These are phyloP conservation scores for Saccharomyces hybrid DNA, from an alignment of 1,139 yeast species.

Conservation along the genomic window DNA sequence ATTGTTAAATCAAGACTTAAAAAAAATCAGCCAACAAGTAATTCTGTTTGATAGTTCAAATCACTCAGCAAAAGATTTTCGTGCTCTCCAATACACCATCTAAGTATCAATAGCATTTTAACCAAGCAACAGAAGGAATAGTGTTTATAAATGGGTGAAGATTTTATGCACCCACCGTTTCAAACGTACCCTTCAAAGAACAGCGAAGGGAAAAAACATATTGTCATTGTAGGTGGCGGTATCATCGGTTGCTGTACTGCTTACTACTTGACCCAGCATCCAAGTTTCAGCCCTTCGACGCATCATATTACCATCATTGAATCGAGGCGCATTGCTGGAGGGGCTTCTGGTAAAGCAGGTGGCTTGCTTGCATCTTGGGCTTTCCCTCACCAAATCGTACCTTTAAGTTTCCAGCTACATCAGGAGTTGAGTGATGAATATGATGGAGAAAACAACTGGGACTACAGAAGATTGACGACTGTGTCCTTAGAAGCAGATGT, in stretches of 20 bases:
- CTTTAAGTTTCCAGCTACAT: conserved; percentile 78
- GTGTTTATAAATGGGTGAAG: neutral
- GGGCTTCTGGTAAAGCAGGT: conserved; percentile 97
- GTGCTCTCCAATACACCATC: neutral
- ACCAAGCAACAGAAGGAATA: neutral
- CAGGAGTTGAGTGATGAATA: conserved; percentile 72
- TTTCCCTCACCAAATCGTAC: conserved; percentile 90
- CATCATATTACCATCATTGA: conserved; percentile 85
- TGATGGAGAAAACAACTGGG: conserved; percentile 85
- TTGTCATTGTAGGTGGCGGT: conserved; percentile 85
- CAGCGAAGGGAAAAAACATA: conserved; percentile 57
- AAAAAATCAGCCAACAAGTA: neutral
- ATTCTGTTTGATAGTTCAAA: neutral
- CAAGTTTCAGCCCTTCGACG: conserved; percentile 60
- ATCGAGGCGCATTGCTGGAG: conserved; percentile 90
- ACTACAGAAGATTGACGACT: conserved; percentile 81
- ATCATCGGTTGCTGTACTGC: conserved; percentile 95
- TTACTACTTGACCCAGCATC: conserved; percentile 77
- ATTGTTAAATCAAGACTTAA: neutral
- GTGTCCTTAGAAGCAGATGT: conserved; percentile 83
- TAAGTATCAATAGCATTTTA: neutral
- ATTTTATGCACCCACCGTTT: neutral
- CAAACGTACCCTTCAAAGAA: conserved; percentile 47
- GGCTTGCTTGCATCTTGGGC: conserved; percentile 94
- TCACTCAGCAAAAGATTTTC: neutral